Evolutionary conservation across 306 rosid genomes (phyloP), one percentile per base, ranked within the genome.

Genomic region (Cicer pinnatifidum): DNA sequence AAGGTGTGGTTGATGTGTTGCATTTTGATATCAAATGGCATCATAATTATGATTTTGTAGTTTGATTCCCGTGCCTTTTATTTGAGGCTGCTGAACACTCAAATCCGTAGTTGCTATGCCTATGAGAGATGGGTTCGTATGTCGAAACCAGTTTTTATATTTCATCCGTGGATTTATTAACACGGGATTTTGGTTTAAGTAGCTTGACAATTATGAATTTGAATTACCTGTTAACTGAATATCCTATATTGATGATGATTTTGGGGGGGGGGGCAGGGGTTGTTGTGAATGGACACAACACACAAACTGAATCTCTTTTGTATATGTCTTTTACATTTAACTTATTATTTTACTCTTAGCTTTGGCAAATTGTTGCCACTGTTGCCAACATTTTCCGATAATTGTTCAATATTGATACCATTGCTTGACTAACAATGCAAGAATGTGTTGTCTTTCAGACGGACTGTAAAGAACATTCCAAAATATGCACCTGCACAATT

Each of bases 401-500:
- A 40, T 44, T 63, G 38, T 59, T 69, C 51, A 56, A 28, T 68
- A 62, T 67, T 76, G 59, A 58, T 69, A 39, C 10, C 33, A 67
- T 66, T 69, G 20, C 80, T 80, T 78, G 77, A 79, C 84, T 82
- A 54, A 77, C 82, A 72, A 8, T 54, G 76, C 51, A 52, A 70
- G 45, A 54, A 38, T 76, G 53, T 70, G 70, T 60, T 85, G 44
- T 76, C 73, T 76, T 86, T 57, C 89, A 94, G 99, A 70, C 94
- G 99, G 80, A 94, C 97, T 6, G 99, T 94, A 15, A 94, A 94
- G 84, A 94, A 94, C 82, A 94, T 94, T 60, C 99, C 99, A 44
- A 94, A 94, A 78, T 94, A 94, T 86, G 99, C 99, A 73, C 91
- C 97, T 0, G 97, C 97, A 3, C 93, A 94, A 37, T 94, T 94